Conservation (phyloP, 768 basidiomycete species). For the Steccherinum ochraceum region DNA sequence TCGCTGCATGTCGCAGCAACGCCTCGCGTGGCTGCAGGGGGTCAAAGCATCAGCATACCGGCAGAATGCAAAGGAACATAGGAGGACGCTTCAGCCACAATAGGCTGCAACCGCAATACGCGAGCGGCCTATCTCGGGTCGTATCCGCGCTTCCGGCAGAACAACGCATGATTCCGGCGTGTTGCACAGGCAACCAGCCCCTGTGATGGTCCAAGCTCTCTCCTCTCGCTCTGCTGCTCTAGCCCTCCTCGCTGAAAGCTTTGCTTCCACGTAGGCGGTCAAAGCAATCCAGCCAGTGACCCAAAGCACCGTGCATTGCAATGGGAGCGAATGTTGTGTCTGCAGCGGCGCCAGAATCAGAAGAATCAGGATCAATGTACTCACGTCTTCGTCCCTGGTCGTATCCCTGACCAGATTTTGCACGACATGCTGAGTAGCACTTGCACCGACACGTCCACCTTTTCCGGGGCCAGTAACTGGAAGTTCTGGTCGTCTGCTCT, state of each 20-base stretch:
- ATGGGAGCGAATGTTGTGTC: too few relatives aligned
- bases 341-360: background rate
- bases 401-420: constrained; percentile 91
- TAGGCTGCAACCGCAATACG: too few relatives aligned
- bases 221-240: too few relatives aligned
- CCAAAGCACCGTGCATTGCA: too few relatives aligned
- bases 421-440: constrained; percentile 95
- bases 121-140: background rate
- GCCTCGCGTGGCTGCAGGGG: constrained; percentile 85
- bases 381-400: constrained; percentile 89
- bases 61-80: too few relatives aligned
- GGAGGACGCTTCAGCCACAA: too few relatives aligned
- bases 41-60: too few relatives aligned
- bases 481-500: constrained; percentile 87
- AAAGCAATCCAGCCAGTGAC: background rate
- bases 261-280: background rate
- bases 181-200: constrained; percentile 14
- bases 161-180: constrained; percentile 12
- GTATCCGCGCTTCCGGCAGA: background rate
- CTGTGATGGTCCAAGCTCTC: constrained; percentile 4
- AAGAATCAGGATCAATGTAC: constrained; percentile 33
- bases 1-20: constrained; percentile 84
- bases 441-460: constrained; percentile 93
- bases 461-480: constrained; percentile 90
- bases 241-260: background rate